Conservation (phyloP, 169 alveolate genomes). For the Plasmodium gonderi region DNA sequence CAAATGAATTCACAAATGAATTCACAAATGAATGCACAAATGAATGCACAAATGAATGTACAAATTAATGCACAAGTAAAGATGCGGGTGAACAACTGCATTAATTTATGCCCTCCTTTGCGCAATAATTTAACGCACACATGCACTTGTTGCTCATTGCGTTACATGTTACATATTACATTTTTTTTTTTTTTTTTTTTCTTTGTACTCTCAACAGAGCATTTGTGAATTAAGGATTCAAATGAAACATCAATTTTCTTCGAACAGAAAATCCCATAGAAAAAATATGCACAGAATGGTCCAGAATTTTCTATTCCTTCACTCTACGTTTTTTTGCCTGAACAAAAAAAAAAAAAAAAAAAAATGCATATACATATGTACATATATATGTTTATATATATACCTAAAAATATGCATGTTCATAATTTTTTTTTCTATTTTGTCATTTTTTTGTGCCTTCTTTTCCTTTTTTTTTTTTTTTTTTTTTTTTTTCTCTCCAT, state of each 20-base stretch:
- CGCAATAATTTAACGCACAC: too few species aligned
- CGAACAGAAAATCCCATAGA: neutral
- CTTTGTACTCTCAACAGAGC: neutral
- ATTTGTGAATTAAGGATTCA: neutral
- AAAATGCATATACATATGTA: neutral
- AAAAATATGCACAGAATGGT: neutral
- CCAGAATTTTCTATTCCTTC: neutral
- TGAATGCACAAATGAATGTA: too few species aligned
- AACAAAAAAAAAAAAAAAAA: neutral
- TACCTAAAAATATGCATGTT: slow-evolving; percentile 2
- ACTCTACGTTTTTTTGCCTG: neutral
- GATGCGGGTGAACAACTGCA: too few species aligned
- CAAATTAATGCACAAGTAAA: too few species aligned
- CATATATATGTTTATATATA: neutral
- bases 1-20: too few species aligned
- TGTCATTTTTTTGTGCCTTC: neutral
- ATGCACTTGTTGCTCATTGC: neutral
- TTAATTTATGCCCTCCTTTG: too few species aligned
- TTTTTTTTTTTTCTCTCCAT: neutral
- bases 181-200: neutral
- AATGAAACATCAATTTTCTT: neutral
- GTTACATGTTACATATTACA: neutral
- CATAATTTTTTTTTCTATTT: slow-evolving; percentile 9
- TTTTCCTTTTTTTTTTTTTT: neutral
- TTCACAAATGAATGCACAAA: too few species aligned